Evolutionary conservation across 139 green algal species (phyloP).

Genomic region (Nannochloris sp.): DNA sequence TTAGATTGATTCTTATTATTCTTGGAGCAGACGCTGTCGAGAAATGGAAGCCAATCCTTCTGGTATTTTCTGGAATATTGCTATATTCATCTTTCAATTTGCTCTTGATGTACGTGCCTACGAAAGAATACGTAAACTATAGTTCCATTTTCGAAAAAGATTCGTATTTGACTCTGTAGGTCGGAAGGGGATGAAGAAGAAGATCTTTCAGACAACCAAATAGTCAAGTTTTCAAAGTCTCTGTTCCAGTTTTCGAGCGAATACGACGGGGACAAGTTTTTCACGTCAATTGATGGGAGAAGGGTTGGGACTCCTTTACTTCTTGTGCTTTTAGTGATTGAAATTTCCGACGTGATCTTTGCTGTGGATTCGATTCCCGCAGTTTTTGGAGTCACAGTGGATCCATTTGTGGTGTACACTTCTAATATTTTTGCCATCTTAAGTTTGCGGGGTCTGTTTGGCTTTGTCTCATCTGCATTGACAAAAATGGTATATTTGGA

Average conservation of each 20-base stretch:
- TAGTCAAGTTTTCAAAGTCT: slow-evolving; percentile 67
- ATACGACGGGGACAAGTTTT: slow-evolving; percentile 91
- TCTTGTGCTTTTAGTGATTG: slow-evolving; percentile 82
- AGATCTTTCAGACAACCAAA: slow-evolving; percentile 60
- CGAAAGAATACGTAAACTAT: background rate
- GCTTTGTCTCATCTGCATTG: slow-evolving; percentile 46
- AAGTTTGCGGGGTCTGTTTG: slow-evolving; percentile 67
- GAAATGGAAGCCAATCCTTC: slow-evolving; percentile 78
- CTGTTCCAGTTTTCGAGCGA: slow-evolving; percentile 39
- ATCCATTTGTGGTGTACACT: slow-evolving; percentile 97
- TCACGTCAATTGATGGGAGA: slow-evolving; percentile 53
- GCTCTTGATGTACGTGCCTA: slow-evolving; percentile 15
- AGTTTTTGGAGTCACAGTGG: slow-evolving; percentile 87
- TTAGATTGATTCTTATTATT: slow-evolving; percentile 80
- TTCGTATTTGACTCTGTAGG: background rate
- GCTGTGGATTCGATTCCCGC: slow-evolving; percentile 89
- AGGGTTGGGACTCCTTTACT: slow-evolving; percentile 79
- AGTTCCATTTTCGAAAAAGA: background rate
- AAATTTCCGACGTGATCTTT: slow-evolving; percentile 93
- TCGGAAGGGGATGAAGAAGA: slow-evolving; percentile 65
- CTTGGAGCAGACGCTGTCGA: slow-evolving; percentile 69
- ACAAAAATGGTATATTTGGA: slow-evolving; percentile 52
- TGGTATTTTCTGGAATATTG: slow-evolving; percentile 89
- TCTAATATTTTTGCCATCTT: slow-evolving; percentile 93
- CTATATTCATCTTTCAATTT: slow-evolving; percentile 73